Conservation (phyloP, 2,329 filamentous ascomycete species). For the Trichoderma hamatum region DNA sequence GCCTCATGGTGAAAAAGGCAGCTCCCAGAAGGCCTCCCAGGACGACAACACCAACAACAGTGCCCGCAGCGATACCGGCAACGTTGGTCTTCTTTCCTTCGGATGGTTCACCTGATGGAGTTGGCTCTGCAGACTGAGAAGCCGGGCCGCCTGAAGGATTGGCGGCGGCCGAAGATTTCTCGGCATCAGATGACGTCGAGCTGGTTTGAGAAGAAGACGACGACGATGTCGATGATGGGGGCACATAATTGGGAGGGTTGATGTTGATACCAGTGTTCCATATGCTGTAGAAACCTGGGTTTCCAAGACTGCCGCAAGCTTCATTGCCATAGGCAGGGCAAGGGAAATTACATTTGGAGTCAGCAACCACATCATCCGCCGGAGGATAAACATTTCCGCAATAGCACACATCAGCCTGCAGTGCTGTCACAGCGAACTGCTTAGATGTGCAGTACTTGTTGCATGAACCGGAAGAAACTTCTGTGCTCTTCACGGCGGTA, state of each 20-base stretch:
- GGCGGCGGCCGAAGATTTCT: conserved; percentile 4
- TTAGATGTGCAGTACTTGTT: conserved; percentile 40
- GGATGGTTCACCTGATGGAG: conserved; percentile 30
- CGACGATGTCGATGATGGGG: conserved; percentile 31
- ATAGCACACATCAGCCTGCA: conserved; percentile 67
- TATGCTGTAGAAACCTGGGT: conserved; percentile 45
- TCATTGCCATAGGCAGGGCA: conserved; percentile 67
- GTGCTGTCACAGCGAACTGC: conserved; percentile 58
- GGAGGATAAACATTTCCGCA: conserved; percentile 74
- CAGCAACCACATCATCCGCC: conserved; percentile 53
- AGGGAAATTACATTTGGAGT: conserved; percentile 62
- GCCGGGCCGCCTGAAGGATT: conserved; percentile 32
- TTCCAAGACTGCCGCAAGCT: conserved; percentile 56
- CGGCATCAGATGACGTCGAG: not conserved
- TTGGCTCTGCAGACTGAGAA: conserved; percentile 31
- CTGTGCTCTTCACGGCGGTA: conserved; percentile 27
- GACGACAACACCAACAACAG: conserved; percentile 79
- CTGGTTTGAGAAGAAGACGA: conserved; percentile 14
- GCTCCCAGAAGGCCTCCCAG: conserved; percentile 68
- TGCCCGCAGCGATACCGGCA: conserved; percentile 84
- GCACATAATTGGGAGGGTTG: conserved; percentile 37
- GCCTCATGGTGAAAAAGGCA: conserved; percentile 73
- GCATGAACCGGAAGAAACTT: conserved; percentile 49
- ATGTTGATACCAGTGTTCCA: conserved; percentile 55
- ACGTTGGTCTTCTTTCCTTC: conserved; percentile 61